These are phyloP conservation scores for Trichoderma atroviride DNA, from an alignment of 2,329 filamentous ascomycete species.

Conservation along the genomic window DNA sequence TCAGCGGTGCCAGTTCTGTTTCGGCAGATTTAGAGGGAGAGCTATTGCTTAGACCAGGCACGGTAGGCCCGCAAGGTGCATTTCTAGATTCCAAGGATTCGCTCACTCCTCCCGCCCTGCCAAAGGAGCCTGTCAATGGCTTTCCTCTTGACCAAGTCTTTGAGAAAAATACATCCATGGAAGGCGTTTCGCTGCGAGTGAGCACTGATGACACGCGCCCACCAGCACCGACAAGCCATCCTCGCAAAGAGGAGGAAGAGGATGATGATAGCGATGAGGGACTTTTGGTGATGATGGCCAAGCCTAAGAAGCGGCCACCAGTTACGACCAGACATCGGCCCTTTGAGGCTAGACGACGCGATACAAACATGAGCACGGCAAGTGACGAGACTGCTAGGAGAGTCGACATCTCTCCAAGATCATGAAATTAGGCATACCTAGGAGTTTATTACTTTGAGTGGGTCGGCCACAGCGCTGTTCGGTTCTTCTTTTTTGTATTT, in stretches of 20 bases:
- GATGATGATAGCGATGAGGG: constrained; percentile 58
- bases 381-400: constrained; percentile 65
- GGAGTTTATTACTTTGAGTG: not conserved
- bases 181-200: constrained; percentile 38
- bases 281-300: constrained; percentile 60
- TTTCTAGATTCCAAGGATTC: constrained; percentile 57
- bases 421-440: not conserved
- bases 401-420: constrained; percentile 38
- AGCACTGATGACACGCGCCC: constrained; percentile 33
- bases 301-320: constrained; percentile 49
- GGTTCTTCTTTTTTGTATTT: not conserved
- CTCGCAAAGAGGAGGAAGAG: constrained; percentile 42
- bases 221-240: constrained; percentile 6
- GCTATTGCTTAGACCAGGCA: constrained; percentile 55
- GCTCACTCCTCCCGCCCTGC: constrained; percentile 55
- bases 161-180: constrained; percentile 39
- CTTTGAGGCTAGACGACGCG: constrained; percentile 52
- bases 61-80: constrained; percentile 46
- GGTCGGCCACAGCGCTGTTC: not conserved
- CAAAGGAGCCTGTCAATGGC: constrained; percentile 50
- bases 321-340: constrained; percentile 33
- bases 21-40: constrained; percentile 66
- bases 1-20: constrained; percentile 66
- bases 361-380: constrained; percentile 57
- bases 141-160: constrained; percentile 52